These are phyloP conservation scores for Coemansia sp. DNA, from an alignment of 192 early-diverging fungal species.

Conservation along the genomic window DNA sequence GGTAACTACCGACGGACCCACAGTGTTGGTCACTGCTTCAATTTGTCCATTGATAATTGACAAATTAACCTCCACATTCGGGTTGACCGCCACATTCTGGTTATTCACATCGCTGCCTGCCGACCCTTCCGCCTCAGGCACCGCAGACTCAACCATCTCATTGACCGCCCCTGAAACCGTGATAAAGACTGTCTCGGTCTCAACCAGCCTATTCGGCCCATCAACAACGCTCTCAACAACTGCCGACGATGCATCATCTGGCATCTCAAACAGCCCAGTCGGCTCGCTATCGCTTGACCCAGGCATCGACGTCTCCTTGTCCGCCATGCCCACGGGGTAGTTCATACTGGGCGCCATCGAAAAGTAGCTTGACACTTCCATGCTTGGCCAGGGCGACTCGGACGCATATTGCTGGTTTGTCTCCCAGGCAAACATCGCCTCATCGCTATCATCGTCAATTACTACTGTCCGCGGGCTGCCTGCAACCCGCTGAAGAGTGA, in stretches of 20 bases:
- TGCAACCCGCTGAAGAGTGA: conserved; percentile 10
- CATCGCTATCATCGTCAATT: background rate
- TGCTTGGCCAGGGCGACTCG: conserved; percentile 10
- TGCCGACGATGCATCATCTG: background rate
- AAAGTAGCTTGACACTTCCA: background rate
- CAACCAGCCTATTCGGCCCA: background rate
- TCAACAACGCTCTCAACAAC: background rate
- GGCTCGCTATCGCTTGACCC: background rate
- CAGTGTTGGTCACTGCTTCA: background rate
- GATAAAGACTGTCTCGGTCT: conserved; percentile 8
- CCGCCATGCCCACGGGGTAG: conserved; percentile 8
- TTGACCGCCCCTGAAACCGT: background rate
- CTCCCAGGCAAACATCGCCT: conserved; percentile 17
- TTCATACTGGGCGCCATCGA: conserved; percentile 2
- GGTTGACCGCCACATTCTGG: background rate
- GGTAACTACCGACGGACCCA: background rate
- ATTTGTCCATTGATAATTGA: background rate
- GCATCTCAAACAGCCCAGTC: background rate
- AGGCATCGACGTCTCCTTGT: conserved; percentile 12
- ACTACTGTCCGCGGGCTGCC: conserved; percentile 11
- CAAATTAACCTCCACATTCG: conserved; percentile 3
- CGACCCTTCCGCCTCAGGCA: background rate
- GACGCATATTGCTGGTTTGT: conserved; percentile 16
- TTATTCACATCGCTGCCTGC: background rate
- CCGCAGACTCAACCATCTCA: background rate